phyloP scores from a whole-genome alignment of 805 yeast genomes.

The Cyberlindnera mrakii region DNA sequence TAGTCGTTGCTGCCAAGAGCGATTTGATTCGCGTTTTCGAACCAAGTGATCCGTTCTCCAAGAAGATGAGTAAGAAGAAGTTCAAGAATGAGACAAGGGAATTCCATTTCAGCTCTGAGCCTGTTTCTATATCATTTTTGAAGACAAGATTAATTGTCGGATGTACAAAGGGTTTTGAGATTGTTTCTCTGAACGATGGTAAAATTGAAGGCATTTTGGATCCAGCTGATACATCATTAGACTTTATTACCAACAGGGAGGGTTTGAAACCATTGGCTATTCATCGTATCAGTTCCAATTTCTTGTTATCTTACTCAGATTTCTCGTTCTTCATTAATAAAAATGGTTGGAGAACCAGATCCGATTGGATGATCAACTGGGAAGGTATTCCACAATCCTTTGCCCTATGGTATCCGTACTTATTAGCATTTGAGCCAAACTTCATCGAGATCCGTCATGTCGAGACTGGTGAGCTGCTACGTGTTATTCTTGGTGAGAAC shows the following conservation, averaged over 20 bases:
- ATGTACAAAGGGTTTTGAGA: constrained; percentile 94
- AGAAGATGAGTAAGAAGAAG: constrained; percentile 59
- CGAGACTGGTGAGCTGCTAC: constrained; percentile 75
- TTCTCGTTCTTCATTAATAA: constrained; percentile 91
- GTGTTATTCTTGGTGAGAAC: constrained; percentile 90
- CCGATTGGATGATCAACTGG: constrained; percentile 94
- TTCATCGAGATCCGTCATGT: constrained; percentile 92
- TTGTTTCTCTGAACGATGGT: constrained; percentile 77
- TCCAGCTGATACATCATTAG: constrained; percentile 97
- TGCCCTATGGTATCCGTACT: constrained; percentile 90
- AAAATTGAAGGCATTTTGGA: constrained; percentile 86
- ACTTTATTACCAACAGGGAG: constrained; percentile 82
- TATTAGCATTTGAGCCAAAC: constrained; percentile 82
- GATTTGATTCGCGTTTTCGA: constrained; percentile 83
- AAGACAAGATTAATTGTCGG: constrained; percentile 90
- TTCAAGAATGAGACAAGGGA: constrained; percentile 67
- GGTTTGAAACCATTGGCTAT: constrained; percentile 85
- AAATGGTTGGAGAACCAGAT: constrained; percentile 94
- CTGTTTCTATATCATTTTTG: constrained; percentile 84
- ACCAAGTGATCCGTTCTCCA: constrained; percentile 70
- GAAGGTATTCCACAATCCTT: constrained; percentile 92
- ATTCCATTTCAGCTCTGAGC: constrained; percentile 79
- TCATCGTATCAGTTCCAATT: constrained; percentile 84
- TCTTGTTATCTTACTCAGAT: constrained; percentile 82
- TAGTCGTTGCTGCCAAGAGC: constrained; percentile 85